phyloP scores from a whole-genome alignment of 768 basidiomycete genomes.

The Pleurotus tuoliensis region DNA sequence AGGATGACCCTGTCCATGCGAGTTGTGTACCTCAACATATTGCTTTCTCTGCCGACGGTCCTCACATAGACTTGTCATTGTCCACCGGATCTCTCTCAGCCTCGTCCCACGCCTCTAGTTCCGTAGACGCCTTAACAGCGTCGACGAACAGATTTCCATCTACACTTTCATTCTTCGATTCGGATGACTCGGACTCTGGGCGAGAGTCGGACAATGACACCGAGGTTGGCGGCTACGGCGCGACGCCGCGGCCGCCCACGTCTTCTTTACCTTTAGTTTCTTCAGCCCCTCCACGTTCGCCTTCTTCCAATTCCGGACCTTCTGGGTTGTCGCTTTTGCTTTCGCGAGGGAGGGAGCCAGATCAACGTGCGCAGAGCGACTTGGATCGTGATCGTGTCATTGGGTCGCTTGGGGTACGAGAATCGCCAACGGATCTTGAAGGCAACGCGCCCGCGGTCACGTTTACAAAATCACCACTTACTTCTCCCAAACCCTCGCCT shows the following conservation, averaged over 20 bases:
- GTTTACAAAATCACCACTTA: too few species aligned
- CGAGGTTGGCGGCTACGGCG: neutral
- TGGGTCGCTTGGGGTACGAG: neutral
- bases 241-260: constrained; percentile 12
- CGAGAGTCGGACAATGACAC: constrained; percentile 3
- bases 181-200: neutral
- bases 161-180: constrained; percentile 13
- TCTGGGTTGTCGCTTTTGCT: constrained; percentile 8
- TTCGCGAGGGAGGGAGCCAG: neutral
- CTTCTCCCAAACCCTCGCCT: too few species aligned
- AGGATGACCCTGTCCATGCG: too few species aligned
- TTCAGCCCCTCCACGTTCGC: constrained; percentile 1
- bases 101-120: neutral
- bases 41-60: neutral
- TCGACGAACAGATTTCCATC: neutral
- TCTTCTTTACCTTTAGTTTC: too few species aligned
- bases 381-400: neutral
- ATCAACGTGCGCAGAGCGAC: too few species aligned
- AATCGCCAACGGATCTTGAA: too few species aligned
- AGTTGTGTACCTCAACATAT: too few species aligned
- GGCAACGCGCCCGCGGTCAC: too few species aligned
- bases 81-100: neutral
- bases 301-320: constrained; percentile 9
- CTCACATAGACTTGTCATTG: neutral
- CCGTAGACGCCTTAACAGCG: neutral